Base-by-base conservation (phyloP, 2,329 filamentous ascomycete genomes). In the Epichloe glyceriae region DNA sequence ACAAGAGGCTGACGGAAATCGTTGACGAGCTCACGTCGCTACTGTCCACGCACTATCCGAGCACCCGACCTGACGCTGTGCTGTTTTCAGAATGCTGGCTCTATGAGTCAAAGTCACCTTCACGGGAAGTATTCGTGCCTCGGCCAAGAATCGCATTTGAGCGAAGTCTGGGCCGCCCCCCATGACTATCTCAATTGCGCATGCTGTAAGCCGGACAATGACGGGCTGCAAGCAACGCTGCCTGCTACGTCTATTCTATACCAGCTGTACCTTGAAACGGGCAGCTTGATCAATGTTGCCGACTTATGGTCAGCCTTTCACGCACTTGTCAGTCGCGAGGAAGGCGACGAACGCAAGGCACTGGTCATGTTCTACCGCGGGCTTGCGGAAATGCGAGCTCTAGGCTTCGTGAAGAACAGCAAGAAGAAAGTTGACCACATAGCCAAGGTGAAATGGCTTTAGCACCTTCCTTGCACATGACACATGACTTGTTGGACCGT, bases 351-450 rank as follows among this genome's bases (percentile, higher is more conserved):
- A 63, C 71, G 78, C 56, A 74, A 73, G 45, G 76, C 74, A 7
- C 73, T 88, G 68, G 81, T 88, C 41, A 70, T 86, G 52, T 98
- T 97, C 67, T 96, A 96, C 66, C 78, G 82, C 54, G 86, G 80
- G 5, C 67, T 97, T 55, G 88, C 91, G 0, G 93, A 98, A 66
- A 67, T 98, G 64, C 85, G 83, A 65, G 79, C 83, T 50, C 73
- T 98, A 60, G 93, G 93, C 7, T 85, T 96, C 68, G 77, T 97
- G 54, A 96, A 93, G 71, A 76, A 78, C 54, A 97, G 85, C 62
- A 86, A 85, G 68, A 95, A 90, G 73, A 95, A 95, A 73, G 80
- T 83, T 22, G 93, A 97, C 64, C 91, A 97, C 68, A 72, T 97
- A 58, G 83, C 88, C 39, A 97, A 96, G 72, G 74, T 89, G 81